phyloP scores from a whole-genome alignment of 345 rosid species.

The Syzygium oleosum region DNA sequence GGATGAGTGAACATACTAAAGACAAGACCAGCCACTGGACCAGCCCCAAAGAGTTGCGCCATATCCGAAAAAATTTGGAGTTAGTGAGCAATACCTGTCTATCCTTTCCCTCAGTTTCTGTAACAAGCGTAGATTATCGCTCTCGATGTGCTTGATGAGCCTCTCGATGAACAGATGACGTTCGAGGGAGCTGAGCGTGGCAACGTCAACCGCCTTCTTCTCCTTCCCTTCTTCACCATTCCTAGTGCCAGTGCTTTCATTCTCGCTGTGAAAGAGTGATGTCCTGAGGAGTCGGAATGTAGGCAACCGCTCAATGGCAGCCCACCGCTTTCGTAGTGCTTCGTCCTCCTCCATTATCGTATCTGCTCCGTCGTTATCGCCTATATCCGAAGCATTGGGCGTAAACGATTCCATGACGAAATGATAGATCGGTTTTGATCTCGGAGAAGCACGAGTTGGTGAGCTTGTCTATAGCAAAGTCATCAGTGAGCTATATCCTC shows the following conservation, averaged over 20 bases:
- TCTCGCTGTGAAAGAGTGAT: slow-evolving; percentile 28
- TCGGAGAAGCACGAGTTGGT: not conserved
- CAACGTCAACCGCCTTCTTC: slow-evolving; percentile 34
- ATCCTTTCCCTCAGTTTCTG: slow-evolving; percentile 38
- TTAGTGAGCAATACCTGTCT: slow-evolving; percentile 28
- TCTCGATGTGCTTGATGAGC: slow-evolving; percentile 58
- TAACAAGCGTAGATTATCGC: slow-evolving; percentile 53
- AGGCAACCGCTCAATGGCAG: slow-evolving; percentile 60
- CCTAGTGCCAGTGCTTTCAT: not conserved
- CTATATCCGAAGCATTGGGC: not conserved
- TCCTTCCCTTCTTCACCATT: slow-evolving; percentile 1
- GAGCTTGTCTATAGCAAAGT: not conserved
- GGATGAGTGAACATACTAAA: not conserved
- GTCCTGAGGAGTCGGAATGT: slow-evolving; percentile 47
- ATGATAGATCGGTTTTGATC: not conserved
- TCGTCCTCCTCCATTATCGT: not conserved
- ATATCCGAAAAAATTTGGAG: not conserved
- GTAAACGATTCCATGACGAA: not conserved
- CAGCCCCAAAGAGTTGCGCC: not conserved
- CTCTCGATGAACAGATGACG: slow-evolving; percentile 51
- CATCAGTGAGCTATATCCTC: not conserved
- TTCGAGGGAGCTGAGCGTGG: slow-evolving; percentile 51
- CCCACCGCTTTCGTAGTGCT: slow-evolving; percentile 21
- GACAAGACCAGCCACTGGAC: not conserved
- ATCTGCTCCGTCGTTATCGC: not conserved